Evolutionary conservation across 1,284 basidiomycete genomes (phyloP).

Genomic region (Sphagnurus paluster): DNA sequence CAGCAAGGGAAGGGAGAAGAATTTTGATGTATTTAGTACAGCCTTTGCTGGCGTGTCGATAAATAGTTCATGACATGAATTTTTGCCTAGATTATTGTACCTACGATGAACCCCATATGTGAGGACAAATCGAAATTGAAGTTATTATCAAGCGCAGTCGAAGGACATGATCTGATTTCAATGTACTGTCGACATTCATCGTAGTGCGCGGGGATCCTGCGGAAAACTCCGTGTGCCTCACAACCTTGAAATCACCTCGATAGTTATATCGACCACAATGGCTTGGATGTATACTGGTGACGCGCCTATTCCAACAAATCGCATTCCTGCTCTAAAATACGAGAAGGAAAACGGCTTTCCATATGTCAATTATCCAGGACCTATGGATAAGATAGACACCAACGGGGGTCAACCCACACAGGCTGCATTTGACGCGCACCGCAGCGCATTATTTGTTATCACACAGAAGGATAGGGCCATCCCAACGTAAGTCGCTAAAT

Average conservation of each 20-base stretch:
- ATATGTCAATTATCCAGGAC: conserved; percentile 6
- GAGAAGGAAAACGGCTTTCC: conserved; percentile 26
- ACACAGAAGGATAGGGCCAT: conserved; percentile 35
- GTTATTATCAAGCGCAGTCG: no score
- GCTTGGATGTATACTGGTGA: conserved; percentile 11
- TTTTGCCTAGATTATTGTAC: no score
- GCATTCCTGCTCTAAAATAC: conserved; percentile 20
- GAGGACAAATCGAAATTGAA: no score
- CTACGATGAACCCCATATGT: no score
- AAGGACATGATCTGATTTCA: no score
- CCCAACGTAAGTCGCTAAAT: conserved; percentile 30
- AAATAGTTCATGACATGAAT: conserved; percentile 13
- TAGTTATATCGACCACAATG: conserved; percentile 16
- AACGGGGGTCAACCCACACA: conserved; percentile 6
- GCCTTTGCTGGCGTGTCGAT: conserved; percentile 19
- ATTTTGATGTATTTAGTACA: conserved; percentile 35
- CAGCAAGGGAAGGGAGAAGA: conserved; percentile 27
- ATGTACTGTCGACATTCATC: no score
- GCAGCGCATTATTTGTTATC: conserved; percentile 32
- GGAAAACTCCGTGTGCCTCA: no score
- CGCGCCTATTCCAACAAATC: conserved; percentile 1
- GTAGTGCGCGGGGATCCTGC: no score
- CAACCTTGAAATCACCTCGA: no score
- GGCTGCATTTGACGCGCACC: conserved; percentile 29
- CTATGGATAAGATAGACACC: not conserved